Base-by-base conservation (phyloP, 805 yeast genomes). In the Aciculoconidium aculeatum region DNA sequence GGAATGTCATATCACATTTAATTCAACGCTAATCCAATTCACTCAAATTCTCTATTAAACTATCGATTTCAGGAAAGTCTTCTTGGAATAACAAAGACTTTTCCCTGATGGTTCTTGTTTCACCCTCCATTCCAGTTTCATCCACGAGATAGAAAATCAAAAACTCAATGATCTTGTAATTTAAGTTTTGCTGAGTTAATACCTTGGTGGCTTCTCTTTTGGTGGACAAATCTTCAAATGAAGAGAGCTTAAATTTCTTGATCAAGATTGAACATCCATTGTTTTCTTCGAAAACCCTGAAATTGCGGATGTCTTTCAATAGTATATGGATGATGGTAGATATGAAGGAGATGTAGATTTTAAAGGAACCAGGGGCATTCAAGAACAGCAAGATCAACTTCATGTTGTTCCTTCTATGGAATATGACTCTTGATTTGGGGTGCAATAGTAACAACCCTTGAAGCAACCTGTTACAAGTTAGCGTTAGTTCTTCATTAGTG, bases 71-170 rank as follows among this genome's bases (percentile, higher is more conserved):
- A 0, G 64, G 62, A 31, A 63, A 64, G 18, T 56, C 59, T 1
- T 47, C 39, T 30, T 58, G 52, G 37, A 64, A 61, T 23, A 57
- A 44, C 10, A 45, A 45, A 3, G 65, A 50, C 36, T 64, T 64
- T 23, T 63, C 59, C 30, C 43, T 28, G 1, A 54, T 27, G 6
- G 50, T 26, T 13, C 28, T 21, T 12, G 15, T 15, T 13, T 15
- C 16, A 15, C 37, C 25, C 15, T 32, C 34, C 4, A 37, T 33
- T 12, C 31, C 40, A n/a, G 69, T 54, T 49, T 80, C 90, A 8
- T 85, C 86, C 6, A 74, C 64, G 32, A 81, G 53, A 44, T 81
- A 80, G 47, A 80, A 77, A 32, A 80, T 71, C 30, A 81, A 55
- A 47, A 80, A 81, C 53, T 81, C 88, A 27, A 81, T 63, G 8